These are phyloP conservation scores for Salvia rosmarinus DNA, from an alignment of 257 asterid genomes.

Conservation along the genomic window DNA sequence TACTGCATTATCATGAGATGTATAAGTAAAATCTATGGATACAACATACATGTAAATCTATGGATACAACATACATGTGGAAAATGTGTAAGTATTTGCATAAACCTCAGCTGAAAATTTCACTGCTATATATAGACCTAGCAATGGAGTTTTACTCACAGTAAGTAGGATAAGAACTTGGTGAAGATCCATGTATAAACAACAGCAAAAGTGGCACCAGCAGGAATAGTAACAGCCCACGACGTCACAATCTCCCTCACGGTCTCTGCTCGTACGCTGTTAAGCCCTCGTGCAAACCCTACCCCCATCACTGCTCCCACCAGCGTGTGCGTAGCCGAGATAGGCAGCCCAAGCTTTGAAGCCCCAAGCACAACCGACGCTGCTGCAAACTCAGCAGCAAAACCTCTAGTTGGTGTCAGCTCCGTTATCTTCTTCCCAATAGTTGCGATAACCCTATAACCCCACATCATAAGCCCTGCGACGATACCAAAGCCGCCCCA, in stretches of 20 bases:
- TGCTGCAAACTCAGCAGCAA: slow-evolving; percentile 97
- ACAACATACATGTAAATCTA: too few relatives aligned
- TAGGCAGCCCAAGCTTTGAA: slow-evolving; percentile 84
- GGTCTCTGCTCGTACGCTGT: slow-evolving; percentile 84
- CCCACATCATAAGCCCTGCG: slow-evolving; percentile 90
- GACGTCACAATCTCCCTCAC: slow-evolving; percentile 91
- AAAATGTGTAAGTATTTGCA: too few relatives aligned
- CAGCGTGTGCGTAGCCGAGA: slow-evolving; percentile 90
- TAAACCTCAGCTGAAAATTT: neutral
- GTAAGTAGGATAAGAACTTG: slow-evolving; percentile 57
- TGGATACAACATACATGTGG: too few relatives aligned
- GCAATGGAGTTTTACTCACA: slow-evolving; percentile 38
- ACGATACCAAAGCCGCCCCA: slow-evolving; percentile 99
- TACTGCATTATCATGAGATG: too few relatives aligned
- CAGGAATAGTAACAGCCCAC: slow-evolving; percentile 90
- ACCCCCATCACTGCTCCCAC: slow-evolving; percentile 99
- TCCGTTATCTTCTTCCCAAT: slow-evolving; percentile 95
- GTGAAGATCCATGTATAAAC: slow-evolving; percentile 82
- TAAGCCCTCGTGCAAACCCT: slow-evolving; percentile 90
- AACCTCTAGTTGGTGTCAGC: slow-evolving; percentile 88
- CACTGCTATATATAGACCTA: neutral
- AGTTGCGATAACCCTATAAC: slow-evolving; percentile 82
- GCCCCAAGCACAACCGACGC: slow-evolving; percentile 88
- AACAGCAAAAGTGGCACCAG: slow-evolving; percentile 81
- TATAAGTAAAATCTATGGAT: too few relatives aligned